A percentile compares a stretch with the other conserved stretches of the same genome.
These are phyloP conservation scores for Bipolaris zeicola DNA, from an alignment of 2,329 filamentous ascomycete genomes.

Conservation along the genomic window DNA sequence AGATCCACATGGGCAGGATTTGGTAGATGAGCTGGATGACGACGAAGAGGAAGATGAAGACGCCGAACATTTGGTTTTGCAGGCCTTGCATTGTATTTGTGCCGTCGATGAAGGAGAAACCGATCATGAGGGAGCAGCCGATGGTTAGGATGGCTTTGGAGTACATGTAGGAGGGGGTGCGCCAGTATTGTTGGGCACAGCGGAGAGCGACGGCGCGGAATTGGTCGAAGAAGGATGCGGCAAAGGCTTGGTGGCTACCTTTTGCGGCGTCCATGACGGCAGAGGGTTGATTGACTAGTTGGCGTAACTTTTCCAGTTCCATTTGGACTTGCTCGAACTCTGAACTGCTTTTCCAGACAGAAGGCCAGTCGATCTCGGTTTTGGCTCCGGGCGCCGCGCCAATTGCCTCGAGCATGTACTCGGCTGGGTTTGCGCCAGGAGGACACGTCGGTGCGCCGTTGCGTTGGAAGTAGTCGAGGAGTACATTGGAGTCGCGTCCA, in stretches of 20 bases:
- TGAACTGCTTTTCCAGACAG: constrained; percentile 46
- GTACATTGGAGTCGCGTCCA: constrained; percentile 66
- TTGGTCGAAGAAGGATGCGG: constrained; percentile 47
- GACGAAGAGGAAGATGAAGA: constrained; percentile 57
- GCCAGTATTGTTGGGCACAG: constrained; percentile 55
- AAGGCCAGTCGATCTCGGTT: constrained; percentile 48
- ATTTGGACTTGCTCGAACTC: constrained; percentile 36
- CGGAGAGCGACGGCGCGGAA: constrained; percentile 48
- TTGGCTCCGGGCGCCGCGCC: constrained; percentile 37
- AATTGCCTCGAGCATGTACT: constrained; percentile 69
- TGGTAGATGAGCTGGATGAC: constrained; percentile 49
- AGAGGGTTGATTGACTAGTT: constrained; percentile 38
- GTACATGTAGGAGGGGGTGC: constrained; percentile 53
- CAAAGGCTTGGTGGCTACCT: constrained; percentile 50
- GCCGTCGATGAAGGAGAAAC: constrained; percentile 51
- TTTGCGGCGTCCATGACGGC: constrained; percentile 52
- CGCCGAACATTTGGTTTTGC: constrained; percentile 55
- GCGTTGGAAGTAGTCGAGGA: constrained; percentile 75
- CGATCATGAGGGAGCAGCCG: constrained; percentile 41
- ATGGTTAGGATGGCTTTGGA: constrained; percentile 40
- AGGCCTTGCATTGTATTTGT: constrained; percentile 49
- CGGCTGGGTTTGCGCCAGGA: constrained; percentile 72
- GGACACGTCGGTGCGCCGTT: constrained; percentile 69
- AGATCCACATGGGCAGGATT: constrained; percentile 64
- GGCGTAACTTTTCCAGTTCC: constrained; percentile 49